phyloP scores from a whole-genome alignment of 768 basidiomycete species.

The Pleurotus sapidus region DNA sequence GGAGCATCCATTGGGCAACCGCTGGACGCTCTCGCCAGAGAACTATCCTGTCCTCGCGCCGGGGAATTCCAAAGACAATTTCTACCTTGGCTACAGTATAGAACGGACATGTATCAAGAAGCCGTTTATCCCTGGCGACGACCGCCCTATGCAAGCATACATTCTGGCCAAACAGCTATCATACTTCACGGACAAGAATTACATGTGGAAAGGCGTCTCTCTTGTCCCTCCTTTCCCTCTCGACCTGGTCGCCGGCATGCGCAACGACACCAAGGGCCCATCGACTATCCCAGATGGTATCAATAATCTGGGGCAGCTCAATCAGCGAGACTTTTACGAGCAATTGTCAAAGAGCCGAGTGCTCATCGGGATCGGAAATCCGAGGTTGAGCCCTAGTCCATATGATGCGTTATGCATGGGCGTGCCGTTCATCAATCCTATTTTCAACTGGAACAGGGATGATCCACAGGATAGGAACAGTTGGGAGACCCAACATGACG shows the following conservation, averaged over 20 bases:
- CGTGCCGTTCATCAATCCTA: conserved; percentile 36
- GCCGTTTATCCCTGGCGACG: conserved; percentile 20
- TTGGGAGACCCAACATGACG: conserved; percentile 30
- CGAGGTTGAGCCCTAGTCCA: conserved; percentile 17
- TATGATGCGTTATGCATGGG: conserved; percentile 34
- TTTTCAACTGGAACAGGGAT: conserved; percentile 22
- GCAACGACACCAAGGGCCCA: conserved; percentile 17
- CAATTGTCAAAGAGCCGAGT: conserved; percentile 22
- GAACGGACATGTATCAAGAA: conserved; percentile 23
- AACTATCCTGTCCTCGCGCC: conserved; percentile 7
- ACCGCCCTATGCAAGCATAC: conserved; percentile 23
- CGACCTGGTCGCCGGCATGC: conserved; percentile 17
- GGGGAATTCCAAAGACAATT: not conserved
- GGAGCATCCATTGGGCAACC: conserved; percentile 17
- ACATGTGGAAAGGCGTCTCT: conserved; percentile 23
- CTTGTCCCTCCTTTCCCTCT: conserved; percentile 9
- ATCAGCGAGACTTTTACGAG: conserved; percentile 15
- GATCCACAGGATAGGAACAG: conserved; percentile 21
- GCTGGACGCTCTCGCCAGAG: conserved; percentile 33
- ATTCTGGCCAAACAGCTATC: conserved; percentile 26
- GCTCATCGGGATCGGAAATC: conserved; percentile 26
- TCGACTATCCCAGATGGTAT: conserved; percentile 20
- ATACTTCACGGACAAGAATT: conserved; percentile 22
- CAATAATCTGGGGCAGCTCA: conserved; percentile 19
- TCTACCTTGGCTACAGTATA: conserved; percentile 26